Conservation (phyloP, 2,329 filamentous ascomycete species). For the Ceratocystis smalleyi region DNA sequence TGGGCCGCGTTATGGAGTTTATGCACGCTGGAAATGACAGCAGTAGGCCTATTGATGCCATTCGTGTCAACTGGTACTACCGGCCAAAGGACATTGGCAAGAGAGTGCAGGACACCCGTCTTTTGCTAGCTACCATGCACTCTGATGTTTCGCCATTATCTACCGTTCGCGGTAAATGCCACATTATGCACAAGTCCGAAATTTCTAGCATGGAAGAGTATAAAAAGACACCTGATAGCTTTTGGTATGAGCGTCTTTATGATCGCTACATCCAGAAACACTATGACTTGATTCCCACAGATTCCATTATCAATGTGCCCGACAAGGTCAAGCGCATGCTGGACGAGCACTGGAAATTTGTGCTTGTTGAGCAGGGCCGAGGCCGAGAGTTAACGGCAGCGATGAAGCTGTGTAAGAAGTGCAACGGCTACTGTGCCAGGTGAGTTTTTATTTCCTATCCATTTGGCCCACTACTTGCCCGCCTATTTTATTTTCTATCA, state of each 20-base stretch:
- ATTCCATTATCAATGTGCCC: constrained; percentile 88
- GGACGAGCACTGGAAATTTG: constrained; percentile 91
- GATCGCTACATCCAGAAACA: constrained; percentile 96
- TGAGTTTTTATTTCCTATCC: constrained; percentile 30
- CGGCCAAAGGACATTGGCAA: constrained; percentile 89
- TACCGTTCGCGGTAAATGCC: constrained; percentile 82
- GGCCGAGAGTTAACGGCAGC: constrained; percentile 92
- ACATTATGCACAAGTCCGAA: constrained; percentile 75
- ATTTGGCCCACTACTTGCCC: background rate
- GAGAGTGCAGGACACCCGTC: constrained; percentile 75
- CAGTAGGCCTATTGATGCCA: constrained; percentile 59
- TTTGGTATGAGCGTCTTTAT: constrained; percentile 96
- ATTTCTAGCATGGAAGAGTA: constrained; percentile 70
- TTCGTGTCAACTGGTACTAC: constrained; percentile 98
- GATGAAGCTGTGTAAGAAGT: constrained; percentile 91
- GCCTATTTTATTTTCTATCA: constrained; percentile 2
- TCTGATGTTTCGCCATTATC: constrained; percentile 89
- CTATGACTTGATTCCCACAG: constrained; percentile 90
- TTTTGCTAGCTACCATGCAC: constrained; percentile 95
- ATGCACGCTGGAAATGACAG: constrained; percentile 64
- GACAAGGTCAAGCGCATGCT: constrained; percentile 88
- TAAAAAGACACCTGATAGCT: constrained; percentile 69
- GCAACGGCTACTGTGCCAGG: constrained; percentile 78
- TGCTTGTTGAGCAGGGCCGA: constrained; percentile 83
- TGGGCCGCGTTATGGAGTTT: constrained; percentile 97